Evolutionary conservation across 441 rosid genomes (phyloP), one percentile per base, ranked within the genome.

Genomic region (Syzygium syzygioides): DNA sequence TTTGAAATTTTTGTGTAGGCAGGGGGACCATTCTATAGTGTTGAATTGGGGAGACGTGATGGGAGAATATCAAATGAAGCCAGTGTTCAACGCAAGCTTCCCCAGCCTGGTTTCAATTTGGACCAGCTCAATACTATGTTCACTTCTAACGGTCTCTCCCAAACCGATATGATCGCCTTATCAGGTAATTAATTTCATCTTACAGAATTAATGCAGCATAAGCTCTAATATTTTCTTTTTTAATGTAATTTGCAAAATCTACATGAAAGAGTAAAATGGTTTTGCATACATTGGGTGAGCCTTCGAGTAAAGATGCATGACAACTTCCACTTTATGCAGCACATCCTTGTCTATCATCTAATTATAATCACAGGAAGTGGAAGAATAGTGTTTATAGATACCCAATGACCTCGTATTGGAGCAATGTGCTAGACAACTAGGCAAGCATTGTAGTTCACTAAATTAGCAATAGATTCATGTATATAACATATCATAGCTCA

Each of bases 21-120:
- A n/a, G 96, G 97, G 86, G 96, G 97, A 50, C 96, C 97, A 5
- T 91, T 66, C 83, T 95, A 94, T 89, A 83, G 90, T 52, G 96
- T 94, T 48, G 97, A 95, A 90, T 89, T 95, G 87, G 97, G 97
- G 79, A 93, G 97, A 89, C 92, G 90, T 41, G 96, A 94, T 86
- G 97, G 97, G 7, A 93, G 94, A 89, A 55, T 93, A 86, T 95
- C 97, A 20, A 93, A 93, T 3, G 88, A 45, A 60, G 92, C 93
- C 52, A 93, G 96, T 55, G 96, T 94, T 79, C 95, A 94, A 83
- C 89, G 87, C 85, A 90, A 55, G 59, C 93, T 95, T 52, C 97
- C 97, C n/a, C 92, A 90, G 12, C 95, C 96, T 19, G 85, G 88
- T 59, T 93, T 92, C 87, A 93, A 90, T 56, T 91, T 95, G 71